Evolutionary conservation across 1,139 yeast genomes (phyloP).

Genomic region (Blastobotrys capitulatus): DNA sequence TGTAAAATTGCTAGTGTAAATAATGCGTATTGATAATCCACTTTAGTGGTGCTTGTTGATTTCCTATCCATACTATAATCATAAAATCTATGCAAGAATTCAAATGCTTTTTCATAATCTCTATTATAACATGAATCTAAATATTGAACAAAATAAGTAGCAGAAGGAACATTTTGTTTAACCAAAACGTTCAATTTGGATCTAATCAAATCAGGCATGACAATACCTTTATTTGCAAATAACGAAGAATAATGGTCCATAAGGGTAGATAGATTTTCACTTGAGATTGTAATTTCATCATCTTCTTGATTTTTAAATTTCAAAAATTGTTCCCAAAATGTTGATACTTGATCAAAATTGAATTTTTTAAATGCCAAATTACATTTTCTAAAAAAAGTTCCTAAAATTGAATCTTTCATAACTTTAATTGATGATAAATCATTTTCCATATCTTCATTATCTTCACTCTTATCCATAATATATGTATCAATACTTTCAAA

Average conservation of each 20-base stretch:
- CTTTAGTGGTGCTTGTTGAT: conserved; percentile 37
- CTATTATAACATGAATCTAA: conserved; percentile 55
- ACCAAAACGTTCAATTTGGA: conserved; percentile 45
- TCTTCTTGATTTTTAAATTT: background rate
- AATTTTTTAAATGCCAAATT: conserved; percentile 47
- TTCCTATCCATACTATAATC: conserved; percentile 77
- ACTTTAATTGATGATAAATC: background rate
- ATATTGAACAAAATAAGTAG: conserved; percentile 59
- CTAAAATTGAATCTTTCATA: conserved; percentile 31
- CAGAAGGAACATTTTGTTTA: conserved; percentile 53
- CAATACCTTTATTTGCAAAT: conserved; percentile 40
- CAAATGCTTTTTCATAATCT: conserved; percentile 70
- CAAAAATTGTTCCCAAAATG: conserved; percentile 37
- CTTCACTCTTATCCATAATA: background rate
- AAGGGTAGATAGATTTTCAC: conserved; percentile 46
- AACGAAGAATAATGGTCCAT: conserved; percentile 53
- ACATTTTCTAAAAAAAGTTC: conserved; percentile 40
- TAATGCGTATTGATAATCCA: conserved; percentile 76
- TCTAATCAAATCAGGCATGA: conserved; percentile 43
- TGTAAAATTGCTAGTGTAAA: conserved; percentile 74
- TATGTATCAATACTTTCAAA: background rate
- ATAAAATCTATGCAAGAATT: conserved; percentile 71
- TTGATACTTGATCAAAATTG: conserved; percentile 52
- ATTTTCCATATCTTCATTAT: background rate
- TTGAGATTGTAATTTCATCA: background rate